phyloP scores from a whole-genome alignment of 768 basidiomycete genomes.

The Trametes meyenii region DNA sequence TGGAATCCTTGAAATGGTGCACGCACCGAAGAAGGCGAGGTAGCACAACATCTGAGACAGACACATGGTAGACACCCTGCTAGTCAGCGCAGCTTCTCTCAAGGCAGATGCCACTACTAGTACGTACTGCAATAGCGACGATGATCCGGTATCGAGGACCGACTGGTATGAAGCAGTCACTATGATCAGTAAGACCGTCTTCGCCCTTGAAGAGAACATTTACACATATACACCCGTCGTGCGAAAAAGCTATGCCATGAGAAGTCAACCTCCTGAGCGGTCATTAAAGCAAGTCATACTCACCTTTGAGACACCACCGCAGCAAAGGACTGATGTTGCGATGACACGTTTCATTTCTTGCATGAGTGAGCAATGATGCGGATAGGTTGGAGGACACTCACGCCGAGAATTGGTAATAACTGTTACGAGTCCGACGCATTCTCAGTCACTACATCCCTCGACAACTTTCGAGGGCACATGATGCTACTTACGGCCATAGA shows the following conservation, averaged over 20 bases:
- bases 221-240: constrained; percentile 8
- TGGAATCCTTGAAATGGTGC: too few relatives aligned
- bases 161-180: neutral
- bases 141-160: neutral
- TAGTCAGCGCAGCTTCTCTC: neutral
- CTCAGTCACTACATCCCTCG: too few relatives aligned
- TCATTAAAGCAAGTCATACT: neutral
- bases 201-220: neutral
- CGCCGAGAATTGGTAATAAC: too few relatives aligned
- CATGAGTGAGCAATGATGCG: too few relatives aligned
- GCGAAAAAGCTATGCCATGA: constrained; percentile 1
- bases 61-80: too few relatives aligned
- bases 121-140: neutral
- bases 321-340: neutral
- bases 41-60: neutral
- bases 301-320: constrained; percentile 8
- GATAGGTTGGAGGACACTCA: too few relatives aligned
- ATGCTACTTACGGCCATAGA: neutral
- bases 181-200: neutral
- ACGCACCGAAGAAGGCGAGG: neutral
- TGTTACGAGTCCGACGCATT: too few relatives aligned
- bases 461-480: too few relatives aligned
- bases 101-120: neutral
- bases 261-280: neutral
- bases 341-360: too few relatives aligned